These are phyloP conservation scores for Chloromonas sp. DNA, from an alignment of 163 green algal genomes.

Conservation along the genomic window DNA sequence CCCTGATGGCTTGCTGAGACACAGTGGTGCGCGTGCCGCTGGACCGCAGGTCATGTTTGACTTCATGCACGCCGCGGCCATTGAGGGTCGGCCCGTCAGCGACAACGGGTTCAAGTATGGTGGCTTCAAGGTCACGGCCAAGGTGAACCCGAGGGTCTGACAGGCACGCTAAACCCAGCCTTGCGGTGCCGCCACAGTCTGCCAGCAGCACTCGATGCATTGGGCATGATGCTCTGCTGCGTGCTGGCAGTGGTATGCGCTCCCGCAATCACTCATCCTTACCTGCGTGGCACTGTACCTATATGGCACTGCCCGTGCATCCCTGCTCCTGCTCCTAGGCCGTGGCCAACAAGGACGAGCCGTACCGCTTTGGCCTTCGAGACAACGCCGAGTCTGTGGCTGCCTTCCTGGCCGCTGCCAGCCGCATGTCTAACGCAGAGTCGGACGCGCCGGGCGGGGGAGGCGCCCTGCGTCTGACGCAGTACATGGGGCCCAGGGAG, in stretches of 20 bases:
- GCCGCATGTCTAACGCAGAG: background rate
- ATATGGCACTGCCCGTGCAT: background rate
- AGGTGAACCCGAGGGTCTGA: conserved; percentile 18
- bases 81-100: conserved; percentile 22
- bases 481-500: conserved; percentile 27
- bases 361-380: conserved; percentile 54
- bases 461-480: conserved; percentile 1
- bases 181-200: background rate
- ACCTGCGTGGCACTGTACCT: too few species aligned
- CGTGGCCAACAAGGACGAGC: conserved; percentile 65
- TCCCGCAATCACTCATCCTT: too few species aligned
- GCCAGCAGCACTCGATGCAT: too few species aligned
- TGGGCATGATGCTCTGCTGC: too few species aligned
- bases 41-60: conserved; percentile 46
- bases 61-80: conserved; percentile 49
- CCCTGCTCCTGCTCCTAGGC: conserved; percentile 14
- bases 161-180: background rate
- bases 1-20: background rate
- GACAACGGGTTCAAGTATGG: conserved; percentile 17
- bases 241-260: too few species aligned
- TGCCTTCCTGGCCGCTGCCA: conserved; percentile 24
- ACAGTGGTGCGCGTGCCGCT: too few species aligned
- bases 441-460: background rate
- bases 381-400: conserved; percentile 26
- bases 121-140: conserved; percentile 43